Conservation (phyloP, 352 stramenopile genomes). For the Phytophthora fragariaefolia region DNA sequence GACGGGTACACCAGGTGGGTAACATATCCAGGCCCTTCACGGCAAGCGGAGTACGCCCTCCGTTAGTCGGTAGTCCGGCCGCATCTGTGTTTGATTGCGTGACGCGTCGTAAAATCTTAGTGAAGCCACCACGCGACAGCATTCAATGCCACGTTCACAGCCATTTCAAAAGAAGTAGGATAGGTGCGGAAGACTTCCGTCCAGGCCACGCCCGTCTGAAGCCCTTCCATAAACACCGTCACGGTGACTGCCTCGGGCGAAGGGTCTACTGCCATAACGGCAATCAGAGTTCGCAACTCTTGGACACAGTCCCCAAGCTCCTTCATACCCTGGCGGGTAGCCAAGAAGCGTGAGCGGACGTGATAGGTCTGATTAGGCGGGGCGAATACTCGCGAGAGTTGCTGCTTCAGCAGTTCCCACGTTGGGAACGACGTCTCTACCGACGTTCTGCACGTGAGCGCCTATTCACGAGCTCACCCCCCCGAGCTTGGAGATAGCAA, state of each 20-base stretch:
- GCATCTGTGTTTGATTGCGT: no score
- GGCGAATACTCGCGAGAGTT: constrained; percentile 6
- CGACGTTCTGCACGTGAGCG: constrained; percentile 14
- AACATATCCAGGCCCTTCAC: no score
- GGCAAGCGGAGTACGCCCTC: no score
- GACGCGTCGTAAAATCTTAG: no score
- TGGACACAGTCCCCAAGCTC: constrained; percentile 13
- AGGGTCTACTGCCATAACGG: constrained; percentile 5
- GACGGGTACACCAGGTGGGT: no score
- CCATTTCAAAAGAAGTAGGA: neutral
- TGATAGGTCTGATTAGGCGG: constrained; percentile 14
- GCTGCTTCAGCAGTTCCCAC: constrained; percentile 12
- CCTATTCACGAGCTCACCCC: constrained; percentile 29
- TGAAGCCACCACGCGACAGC: no score
- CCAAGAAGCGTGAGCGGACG: constrained; percentile 12
- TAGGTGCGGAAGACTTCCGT: neutral
- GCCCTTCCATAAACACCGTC: constrained; percentile 20
- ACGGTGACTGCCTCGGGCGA: constrained; percentile 5
- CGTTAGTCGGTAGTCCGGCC: no score
- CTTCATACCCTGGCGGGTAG: constrained; percentile 1
- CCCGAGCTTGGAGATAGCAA: constrained; percentile 27
- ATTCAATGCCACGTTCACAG: neutral
- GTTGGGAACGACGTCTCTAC: constrained; percentile 9
- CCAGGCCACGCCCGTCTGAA: neutral
- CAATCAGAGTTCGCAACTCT: constrained; percentile 10